A percentile compares a stretch with the other conserved stretches of the same genome.
phyloP scores from a whole-genome alignment of 1,284 basidiomycete species.

The Pyrrhoderma noxium region DNA sequence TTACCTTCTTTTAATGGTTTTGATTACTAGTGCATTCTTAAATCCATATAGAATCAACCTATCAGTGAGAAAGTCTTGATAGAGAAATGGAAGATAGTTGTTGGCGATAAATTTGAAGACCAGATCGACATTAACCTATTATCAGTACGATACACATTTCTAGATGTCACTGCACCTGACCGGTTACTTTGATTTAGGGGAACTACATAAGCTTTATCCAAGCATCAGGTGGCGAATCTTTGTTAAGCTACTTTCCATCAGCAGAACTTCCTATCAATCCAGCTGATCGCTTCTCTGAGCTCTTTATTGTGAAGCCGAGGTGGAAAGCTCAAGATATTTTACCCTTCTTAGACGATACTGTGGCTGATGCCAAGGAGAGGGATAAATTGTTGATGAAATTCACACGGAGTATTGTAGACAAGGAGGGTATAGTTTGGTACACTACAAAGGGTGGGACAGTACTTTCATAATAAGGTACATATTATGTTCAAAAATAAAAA shows the following conservation, averaged over 20 bases:
- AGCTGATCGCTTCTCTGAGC: conserved; percentile 69
- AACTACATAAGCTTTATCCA: conserved; percentile 51
- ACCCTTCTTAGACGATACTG: conserved; percentile 76
- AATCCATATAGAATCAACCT: conserved; percentile 37
- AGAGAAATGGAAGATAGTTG: conserved; percentile 56
- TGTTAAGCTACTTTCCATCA: conserved; percentile 65
- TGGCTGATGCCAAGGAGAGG: conserved; percentile 73
- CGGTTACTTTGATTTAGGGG: conserved; percentile 39
- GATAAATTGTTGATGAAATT: conserved; percentile 84
- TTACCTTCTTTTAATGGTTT: neutral
- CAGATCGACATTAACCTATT: conserved; percentile 55
- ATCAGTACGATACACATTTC: conserved; percentile 40
- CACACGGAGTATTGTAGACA: conserved; percentile 68
- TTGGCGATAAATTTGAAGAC: conserved; percentile 68
- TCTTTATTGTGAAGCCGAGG: conserved; percentile 69
- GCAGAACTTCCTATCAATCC: conserved; percentile 67
- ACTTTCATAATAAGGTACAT: conserved; percentile 29
- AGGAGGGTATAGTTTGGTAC: conserved; percentile 57
- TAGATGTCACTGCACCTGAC: neutral
- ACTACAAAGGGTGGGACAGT: conserved; percentile 43
- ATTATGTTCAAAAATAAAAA: conserved; percentile 6
- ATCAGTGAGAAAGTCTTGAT: conserved; percentile 52
- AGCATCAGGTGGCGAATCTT: conserved; percentile 22
- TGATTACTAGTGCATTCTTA: neutral
- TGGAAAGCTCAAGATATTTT: conserved; percentile 78